Percentiles rank a stretch among this genome's conserved stretches.
Evolutionary conservation across 495 filamentous ascomycete species (phyloP).

Genomic region (Neurospora sp.): DNA sequence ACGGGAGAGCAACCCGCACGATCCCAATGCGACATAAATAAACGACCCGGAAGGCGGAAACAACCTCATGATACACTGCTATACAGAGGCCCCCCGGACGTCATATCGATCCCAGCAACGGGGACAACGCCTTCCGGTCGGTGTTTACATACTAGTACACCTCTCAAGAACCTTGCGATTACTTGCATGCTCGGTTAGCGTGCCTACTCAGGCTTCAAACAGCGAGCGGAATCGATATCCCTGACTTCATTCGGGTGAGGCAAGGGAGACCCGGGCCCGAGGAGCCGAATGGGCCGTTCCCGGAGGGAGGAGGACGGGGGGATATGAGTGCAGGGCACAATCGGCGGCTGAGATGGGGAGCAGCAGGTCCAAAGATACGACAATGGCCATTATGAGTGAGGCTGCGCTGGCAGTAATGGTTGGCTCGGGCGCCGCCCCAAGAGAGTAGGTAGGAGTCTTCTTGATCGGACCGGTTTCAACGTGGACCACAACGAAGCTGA

Average conservation of each 20-base stretch:
- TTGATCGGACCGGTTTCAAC: not conserved
- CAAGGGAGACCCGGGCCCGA: not conserved
- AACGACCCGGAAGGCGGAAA: not conserved
- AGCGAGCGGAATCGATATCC: not conserved
- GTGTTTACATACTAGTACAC: not conserved
- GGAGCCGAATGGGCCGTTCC: not conserved
- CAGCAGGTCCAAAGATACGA: not conserved
- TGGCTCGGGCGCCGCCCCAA: not conserved
- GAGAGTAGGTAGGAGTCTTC: not conserved
- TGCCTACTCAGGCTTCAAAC: not conserved
- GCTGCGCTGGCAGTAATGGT: not conserved
- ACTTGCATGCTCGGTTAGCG: not conserved
- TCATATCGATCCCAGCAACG: not conserved
- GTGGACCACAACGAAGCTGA: not conserved
- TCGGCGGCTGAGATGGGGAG: not conserved
- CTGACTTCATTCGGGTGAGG: not conserved
- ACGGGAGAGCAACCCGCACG: not conserved
- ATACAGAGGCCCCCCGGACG: not conserved
- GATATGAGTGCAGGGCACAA: not conserved
- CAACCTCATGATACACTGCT: not conserved
- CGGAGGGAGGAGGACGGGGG: not conserved
- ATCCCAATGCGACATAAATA: not conserved
- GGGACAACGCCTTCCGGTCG: not conserved
- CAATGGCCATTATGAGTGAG: not conserved
- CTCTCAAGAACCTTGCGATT: not conserved